phyloP scores from a whole-genome alignment of 495 filamentous ascomycete genomes.

The Neurospora tetraspora region DNA sequence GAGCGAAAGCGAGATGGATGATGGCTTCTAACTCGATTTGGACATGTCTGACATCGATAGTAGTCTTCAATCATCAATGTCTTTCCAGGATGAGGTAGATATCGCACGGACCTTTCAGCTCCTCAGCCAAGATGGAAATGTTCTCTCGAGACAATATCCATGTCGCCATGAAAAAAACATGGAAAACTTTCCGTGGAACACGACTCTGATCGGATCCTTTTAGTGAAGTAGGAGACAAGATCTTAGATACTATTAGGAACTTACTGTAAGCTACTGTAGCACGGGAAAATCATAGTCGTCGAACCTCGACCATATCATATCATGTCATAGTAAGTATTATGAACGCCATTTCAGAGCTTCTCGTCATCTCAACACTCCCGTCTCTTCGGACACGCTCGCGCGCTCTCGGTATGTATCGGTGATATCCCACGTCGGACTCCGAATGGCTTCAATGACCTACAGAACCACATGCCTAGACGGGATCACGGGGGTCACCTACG shows the following conservation, averaged over 20 bases:
- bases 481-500: background rate
- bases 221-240: background rate
- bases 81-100: background rate
- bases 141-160: background rate
- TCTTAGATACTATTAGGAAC: background rate
- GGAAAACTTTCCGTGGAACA: background rate
- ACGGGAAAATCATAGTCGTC: background rate
- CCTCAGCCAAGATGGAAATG: background rate
- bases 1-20: background rate
- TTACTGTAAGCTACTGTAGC: no score
- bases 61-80: background rate
- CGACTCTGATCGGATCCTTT: background rate
- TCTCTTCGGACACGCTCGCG: background rate
- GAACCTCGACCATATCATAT: background rate
- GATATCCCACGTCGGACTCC: background rate
- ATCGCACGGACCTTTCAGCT: background rate
- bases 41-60: background rate
- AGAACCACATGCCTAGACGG: background rate
- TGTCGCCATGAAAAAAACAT: background rate
- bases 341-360: background rate
- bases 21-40: background rate
- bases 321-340: background rate
- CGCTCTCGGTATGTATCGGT: background rate
- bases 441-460: background rate
- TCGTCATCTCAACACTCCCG: background rate